Evolutionary conservation across 768 basidiomycete genomes (phyloP).

Genomic region (Strobilomyces confusus): DNA sequence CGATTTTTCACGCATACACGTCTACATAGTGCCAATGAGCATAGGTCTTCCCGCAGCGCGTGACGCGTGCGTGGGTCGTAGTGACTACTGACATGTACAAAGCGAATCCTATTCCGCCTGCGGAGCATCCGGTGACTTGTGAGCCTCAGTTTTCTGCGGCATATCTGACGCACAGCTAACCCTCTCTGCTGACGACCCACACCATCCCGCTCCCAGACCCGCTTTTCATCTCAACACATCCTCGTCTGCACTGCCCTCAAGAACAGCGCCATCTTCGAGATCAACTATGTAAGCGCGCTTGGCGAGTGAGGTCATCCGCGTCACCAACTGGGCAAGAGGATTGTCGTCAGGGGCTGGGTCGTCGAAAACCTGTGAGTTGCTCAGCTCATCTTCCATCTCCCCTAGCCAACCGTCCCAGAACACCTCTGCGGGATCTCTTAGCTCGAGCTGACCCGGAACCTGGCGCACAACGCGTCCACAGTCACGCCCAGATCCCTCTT

Average conservation of each 20-base stretch:
- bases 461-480: slow-evolving; percentile 59
- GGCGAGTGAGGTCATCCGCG: slow-evolving; percentile 69
- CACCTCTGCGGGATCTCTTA: slow-evolving; percentile 67
- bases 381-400: too few species aligned
- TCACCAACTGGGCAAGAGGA: slow-evolving; percentile 75
- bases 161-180: slow-evolving; percentile 73
- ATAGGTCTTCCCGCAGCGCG: too few species aligned
- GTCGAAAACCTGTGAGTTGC: slow-evolving; percentile 68
- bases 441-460: slow-evolving; percentile 65
- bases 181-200: slow-evolving; percentile 74
- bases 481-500: slow-evolving; percentile 63
- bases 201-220: slow-evolving; percentile 77
- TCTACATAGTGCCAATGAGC: too few species aligned
- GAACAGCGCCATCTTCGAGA: slow-evolving; percentile 81
- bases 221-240: slow-evolving; percentile 79
- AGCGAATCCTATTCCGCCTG: too few species aligned
- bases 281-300: slow-evolving; percentile 71
- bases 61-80: too few species aligned
- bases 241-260: slow-evolving; percentile 75
- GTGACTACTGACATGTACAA: too few species aligned
- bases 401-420: too few species aligned
- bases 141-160: slow-evolving; percentile 77
- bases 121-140: too few species aligned
- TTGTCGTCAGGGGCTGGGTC: slow-evolving; percentile 70
- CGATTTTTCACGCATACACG: too few species aligned